Conservation (phyloP, 768 basidiomycete species). For the Lentinula lateritia region DNA sequence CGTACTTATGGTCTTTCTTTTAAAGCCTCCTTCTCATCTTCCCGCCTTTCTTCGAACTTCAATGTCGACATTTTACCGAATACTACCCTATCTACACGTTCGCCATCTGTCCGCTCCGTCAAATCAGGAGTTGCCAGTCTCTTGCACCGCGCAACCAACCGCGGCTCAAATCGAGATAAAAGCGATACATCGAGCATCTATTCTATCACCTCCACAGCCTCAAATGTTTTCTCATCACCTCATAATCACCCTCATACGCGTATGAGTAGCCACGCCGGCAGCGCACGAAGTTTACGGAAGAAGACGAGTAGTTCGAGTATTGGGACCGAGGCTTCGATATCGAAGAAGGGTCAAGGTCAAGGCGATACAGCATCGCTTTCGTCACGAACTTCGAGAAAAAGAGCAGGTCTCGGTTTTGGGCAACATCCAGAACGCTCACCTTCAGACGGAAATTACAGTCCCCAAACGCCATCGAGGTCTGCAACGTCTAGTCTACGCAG, state of each 20-base stretch:
- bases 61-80: slow-evolving; percentile 33
- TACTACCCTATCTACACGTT: slow-evolving; percentile 21
- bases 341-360: slow-evolving; percentile 22
- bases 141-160: slow-evolving; percentile 35
- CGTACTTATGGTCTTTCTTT: not conserved
- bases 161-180: slow-evolving; percentile 23
- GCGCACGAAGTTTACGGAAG: slow-evolving; percentile 31
- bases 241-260: not conserved
- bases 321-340: slow-evolving; percentile 33
- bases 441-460: slow-evolving; percentile 21
- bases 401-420: not conserved
- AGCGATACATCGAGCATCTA: slow-evolving; percentile 43
- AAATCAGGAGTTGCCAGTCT: slow-evolving; percentile 46
- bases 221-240: slow-evolving; percentile 24
- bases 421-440: slow-evolving; percentile 20
- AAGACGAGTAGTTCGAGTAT: slow-evolving; percentile 47
- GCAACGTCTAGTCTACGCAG: slow-evolving; percentile 39
- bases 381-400: slow-evolving; percentile 29
- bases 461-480: slow-evolving; percentile 35
- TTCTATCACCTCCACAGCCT: slow-evolving; percentile 27
- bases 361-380: slow-evolving; percentile 38
- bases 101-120: slow-evolving; percentile 37
- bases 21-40: slow-evolving; percentile 1
- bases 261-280: not conserved
- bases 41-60: slow-evolving; percentile 22